A percentile compares a stretch with the other conserved stretches of the same genome.
phyloP scores from a whole-genome alignment of 129 eudicot species.

The Gnaphalium uliginosum region DNA sequence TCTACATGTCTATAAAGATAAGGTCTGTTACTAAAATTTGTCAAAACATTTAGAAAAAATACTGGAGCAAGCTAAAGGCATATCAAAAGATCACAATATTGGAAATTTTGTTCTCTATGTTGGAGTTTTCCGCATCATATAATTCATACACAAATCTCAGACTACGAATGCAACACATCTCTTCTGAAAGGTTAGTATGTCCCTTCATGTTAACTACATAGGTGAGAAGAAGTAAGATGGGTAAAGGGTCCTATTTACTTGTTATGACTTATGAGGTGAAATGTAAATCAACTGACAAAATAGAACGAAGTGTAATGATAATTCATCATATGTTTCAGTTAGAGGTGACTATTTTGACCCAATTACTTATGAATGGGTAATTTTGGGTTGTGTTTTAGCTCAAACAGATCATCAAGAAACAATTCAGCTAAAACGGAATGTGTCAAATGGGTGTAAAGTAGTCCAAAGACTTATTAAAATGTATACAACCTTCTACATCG shows the following conservation, averaged over 20 bases:
- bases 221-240: background rate
- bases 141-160: slow-evolving; percentile 89
- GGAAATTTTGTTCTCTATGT: slow-evolving; percentile 79
- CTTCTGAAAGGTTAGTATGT: slow-evolving; percentile 71
- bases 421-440: background rate
- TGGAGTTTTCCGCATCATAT: slow-evolving; percentile 97
- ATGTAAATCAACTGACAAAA: background rate
- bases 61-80: slow-evolving; percentile 80
- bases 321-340: no score
- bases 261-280: background rate
- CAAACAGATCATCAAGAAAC: background rate
- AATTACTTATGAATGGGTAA: no score
- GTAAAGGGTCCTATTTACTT: background rate
- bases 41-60: slow-evolving; percentile 68
- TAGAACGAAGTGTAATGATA: background rate
- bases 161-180: slow-evolving; percentile 80
- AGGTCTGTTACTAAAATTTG: slow-evolving; percentile 13
- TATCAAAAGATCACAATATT: slow-evolving; percentile 69
- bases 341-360: no score
- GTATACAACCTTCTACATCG: background rate
- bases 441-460: background rate
- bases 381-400: no score
- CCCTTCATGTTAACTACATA: background rate
- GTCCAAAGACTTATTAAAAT: background rate
- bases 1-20: background rate